Conservation (phyloP, 768 basidiomycete species). For the Chlorophyllum brunneum region DNA sequence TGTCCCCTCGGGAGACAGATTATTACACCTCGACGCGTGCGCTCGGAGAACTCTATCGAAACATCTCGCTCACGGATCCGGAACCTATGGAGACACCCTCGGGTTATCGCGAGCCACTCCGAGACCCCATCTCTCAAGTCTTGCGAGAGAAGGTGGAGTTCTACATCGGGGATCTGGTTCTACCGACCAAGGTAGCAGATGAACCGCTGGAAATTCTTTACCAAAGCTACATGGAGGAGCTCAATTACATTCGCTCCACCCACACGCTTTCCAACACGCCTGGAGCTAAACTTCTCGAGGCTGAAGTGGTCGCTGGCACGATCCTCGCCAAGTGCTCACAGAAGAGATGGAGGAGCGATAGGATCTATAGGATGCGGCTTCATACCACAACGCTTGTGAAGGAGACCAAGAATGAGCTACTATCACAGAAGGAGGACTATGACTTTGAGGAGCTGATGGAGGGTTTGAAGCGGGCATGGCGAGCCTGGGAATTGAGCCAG, state of each 20-base stretch:
- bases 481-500: slow-evolving; percentile 56
- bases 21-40: slow-evolving; percentile 72
- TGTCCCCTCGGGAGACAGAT: slow-evolving; percentile 49
- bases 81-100: slow-evolving; percentile 20
- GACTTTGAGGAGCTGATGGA: slow-evolving; percentile 27
- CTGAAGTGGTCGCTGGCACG: slow-evolving; percentile 71
- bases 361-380: slow-evolving; percentile 59
- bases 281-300: slow-evolving; percentile 57
- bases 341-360: slow-evolving; percentile 52
- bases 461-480: slow-evolving; percentile 55
- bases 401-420: slow-evolving; percentile 29
- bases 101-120: slow-evolving; percentile 16
- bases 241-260: slow-evolving; percentile 65
- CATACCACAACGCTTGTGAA: slow-evolving; percentile 50
- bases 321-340: slow-evolving; percentile 71
- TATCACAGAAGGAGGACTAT: slow-evolving; percentile 24
- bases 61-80: slow-evolving; percentile 43
- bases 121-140: slow-evolving; percentile 36
- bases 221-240: slow-evolving; percentile 54
- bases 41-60: slow-evolving; percentile 69
- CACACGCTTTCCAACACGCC: slow-evolving; percentile 60
- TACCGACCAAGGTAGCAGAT: slow-evolving; percentile 17
- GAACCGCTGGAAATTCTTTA: slow-evolving; percentile 37
- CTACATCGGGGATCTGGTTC: slow-evolving; percentile 20
- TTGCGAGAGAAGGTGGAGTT: slow-evolving; percentile 28